Evolutionary conservation across 2,329 filamentous ascomycete species (phyloP), one percentile per base, ranked within the genome.

Genomic region (Neopestalotiopsis clavispora): DNA sequence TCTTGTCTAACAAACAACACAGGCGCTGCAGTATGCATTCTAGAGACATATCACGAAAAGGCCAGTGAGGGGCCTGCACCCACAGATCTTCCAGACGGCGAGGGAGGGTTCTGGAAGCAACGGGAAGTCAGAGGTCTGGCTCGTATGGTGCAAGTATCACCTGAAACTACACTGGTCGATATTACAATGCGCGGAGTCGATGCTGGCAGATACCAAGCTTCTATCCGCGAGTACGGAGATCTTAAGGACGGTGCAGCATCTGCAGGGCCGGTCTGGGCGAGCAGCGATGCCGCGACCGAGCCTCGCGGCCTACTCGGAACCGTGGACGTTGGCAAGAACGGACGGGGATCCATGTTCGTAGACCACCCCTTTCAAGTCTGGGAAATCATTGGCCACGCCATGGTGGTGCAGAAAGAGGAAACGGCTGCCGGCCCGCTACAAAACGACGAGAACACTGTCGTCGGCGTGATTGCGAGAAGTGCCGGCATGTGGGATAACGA

Each of bases 401-500:
- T 99, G 85, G 92, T 97, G 60, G 90, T 98, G 63, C 92, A 94
- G 59, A 90, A 79, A 70, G 85, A 90, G 80, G 83, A 89, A 69
- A 88, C 90, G 73, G 84, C 84, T 69, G 87, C 90, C 1, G 84
- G 84, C 68, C 85, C 88, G 77, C 82, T 91, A 74, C 85, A 86
- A 75, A 95, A 97, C 74, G 93, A 97, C 77, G 87, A 90, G 67
- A 90, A 97, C 79, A 97, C 94, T 23, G 84, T 98, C 65, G 93
- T 97, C 2, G 96, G 96, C 9, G 95, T 99, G 65, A 94, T 99
- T 82, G 96, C 96, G 63, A 87, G 96, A 78, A 98, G 95, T 80
- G 95, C 96, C 17, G 96, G 96, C n/a, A 92, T 97, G 71, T 99
- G 96, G 96, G 95, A 98, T 80, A 97, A 99, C 76, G 94, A 98